These are phyloP conservation scores for Cutaneotrichosporon mucoides DNA, from an alignment of 1,284 basidiomycete genomes.

Conservation along the genomic window DNA sequence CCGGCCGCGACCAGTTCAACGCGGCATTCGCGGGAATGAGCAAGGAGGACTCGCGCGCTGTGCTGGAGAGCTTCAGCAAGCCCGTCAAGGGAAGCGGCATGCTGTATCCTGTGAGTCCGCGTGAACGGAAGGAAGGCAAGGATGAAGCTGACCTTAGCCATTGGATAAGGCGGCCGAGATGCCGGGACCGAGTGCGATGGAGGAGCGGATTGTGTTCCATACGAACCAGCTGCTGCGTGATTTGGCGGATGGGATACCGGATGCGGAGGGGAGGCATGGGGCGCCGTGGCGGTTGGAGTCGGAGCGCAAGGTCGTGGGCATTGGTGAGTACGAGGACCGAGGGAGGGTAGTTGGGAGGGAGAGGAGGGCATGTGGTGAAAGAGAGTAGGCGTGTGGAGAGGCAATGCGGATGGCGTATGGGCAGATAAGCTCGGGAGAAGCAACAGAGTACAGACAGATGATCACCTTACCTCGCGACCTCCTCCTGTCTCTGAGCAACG, in stretches of 20 bases:
- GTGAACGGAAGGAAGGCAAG: too few species aligned
- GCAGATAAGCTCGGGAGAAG: too few species aligned
- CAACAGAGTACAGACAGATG: too few species aligned
- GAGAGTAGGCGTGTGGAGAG: too few species aligned
- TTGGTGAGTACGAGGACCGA: conserved; percentile 43
- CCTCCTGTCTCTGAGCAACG: too few species aligned
- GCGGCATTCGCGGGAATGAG: conserved; percentile 22
- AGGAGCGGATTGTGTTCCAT: conserved; percentile 23
- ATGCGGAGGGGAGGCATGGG: conserved; percentile 6
- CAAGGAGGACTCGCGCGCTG: conserved; percentile 22
- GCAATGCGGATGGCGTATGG: too few species aligned
- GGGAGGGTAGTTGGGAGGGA: too few species aligned
- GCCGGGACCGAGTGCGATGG: conserved; percentile 24
- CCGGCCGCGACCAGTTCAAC: conserved; percentile 21
- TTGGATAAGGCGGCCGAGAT: conserved; percentile 30
- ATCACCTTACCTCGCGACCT: too few species aligned
- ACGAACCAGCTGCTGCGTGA: conserved; percentile 21
- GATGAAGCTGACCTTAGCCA: conserved; percentile 20
- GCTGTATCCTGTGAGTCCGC: conserved; percentile 40
- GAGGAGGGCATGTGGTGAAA: too few species aligned
- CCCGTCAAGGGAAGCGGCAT: conserved; percentile 33
- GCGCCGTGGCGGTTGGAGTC: conserved; percentile 40
- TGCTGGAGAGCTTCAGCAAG: conserved; percentile 20
- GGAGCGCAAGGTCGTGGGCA: conserved; percentile 39
- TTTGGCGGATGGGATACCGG: conserved; percentile 19